phyloP scores from a whole-genome alignment of 2,329 filamentous ascomycete genomes.

The Aureobasidium sp. region DNA sequence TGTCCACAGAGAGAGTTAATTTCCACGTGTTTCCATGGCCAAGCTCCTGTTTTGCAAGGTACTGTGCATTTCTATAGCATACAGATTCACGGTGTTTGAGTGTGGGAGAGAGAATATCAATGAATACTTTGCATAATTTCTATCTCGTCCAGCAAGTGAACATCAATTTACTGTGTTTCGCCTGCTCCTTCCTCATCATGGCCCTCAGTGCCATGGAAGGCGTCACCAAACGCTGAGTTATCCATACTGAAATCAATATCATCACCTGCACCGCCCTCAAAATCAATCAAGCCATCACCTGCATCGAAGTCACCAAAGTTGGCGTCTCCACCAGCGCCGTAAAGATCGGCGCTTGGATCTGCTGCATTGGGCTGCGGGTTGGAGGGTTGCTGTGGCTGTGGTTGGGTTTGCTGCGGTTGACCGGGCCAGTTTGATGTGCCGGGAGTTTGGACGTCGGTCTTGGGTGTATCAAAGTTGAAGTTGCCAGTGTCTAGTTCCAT shows the following conservation, averaged over 20 bases:
- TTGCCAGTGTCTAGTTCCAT: conserved; percentile 14
- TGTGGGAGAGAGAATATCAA: too few relatives aligned
- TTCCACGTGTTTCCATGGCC: too few relatives aligned
- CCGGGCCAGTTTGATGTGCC: conserved; percentile 1
- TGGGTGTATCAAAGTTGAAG: conserved; percentile 8
- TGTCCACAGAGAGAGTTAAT: too few relatives aligned
- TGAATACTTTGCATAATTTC: not conserved
- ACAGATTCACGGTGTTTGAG: too few relatives aligned
- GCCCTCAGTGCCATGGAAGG: conserved; percentile 56
- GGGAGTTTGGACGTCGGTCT: not conserved
- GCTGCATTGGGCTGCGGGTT: conserved; percentile 9
- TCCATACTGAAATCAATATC: conserved; percentile 61
- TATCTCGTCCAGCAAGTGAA: not conserved
- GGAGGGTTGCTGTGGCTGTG: conserved; percentile 9
- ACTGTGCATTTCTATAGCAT: too few relatives aligned
- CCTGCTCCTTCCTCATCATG: conserved; percentile 3
- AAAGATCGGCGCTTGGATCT: conserved; percentile 36
- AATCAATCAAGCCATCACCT: conserved; percentile 40
- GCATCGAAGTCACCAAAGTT: conserved; percentile 49
- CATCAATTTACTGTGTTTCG: conserved; percentile 4
- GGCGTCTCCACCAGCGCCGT: not conserved
- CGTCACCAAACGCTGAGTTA: conserved; percentile 75
- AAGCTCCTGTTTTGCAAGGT: too few relatives aligned
- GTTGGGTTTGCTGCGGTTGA: not conserved
- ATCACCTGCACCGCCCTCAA: conserved; percentile 36